Evolutionary conservation across 1,284 basidiomycete genomes (phyloP).

Genomic region (Dichomitus squalens): DNA sequence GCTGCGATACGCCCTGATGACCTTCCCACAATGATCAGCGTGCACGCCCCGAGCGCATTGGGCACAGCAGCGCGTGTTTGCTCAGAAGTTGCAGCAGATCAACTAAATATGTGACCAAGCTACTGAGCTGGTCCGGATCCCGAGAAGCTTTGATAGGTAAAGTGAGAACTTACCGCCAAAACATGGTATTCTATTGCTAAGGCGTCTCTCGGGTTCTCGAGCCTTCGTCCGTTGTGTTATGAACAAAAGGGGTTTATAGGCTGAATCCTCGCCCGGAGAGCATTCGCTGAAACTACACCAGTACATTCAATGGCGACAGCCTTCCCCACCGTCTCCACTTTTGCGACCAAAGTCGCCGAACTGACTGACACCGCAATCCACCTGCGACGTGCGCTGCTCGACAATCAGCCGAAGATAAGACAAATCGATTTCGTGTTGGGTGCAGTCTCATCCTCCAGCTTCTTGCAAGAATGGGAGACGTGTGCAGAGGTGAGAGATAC

Average conservation of each 20-base stretch:
- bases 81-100: too few species aligned
- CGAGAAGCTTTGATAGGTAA: too few species aligned
- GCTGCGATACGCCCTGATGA: neutral
- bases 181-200: too few species aligned
- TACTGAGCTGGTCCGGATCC: too few species aligned
- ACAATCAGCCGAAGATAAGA: neutral
- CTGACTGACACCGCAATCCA: neutral
- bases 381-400: neutral
- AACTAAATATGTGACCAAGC: too few species aligned
- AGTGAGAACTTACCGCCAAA: too few species aligned
- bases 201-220: too few species aligned
- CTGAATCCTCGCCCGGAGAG: too few species aligned
- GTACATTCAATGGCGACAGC: neutral
- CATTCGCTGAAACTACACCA: too few species aligned
- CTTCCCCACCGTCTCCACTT: neutral
- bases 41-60: neutral
- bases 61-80: too few species aligned
- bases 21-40: neutral
- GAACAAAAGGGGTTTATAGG: too few species aligned
- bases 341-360: neutral
- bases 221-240: too few species aligned
- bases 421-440: neutral
- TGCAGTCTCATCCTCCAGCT: neutral
- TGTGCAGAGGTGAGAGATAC: neutral
- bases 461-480: neutral